Percentiles rank a stretch among this genome's conserved stretches.
Evolutionary conservation across 805 yeast species (phyloP).

Genomic region (Wickerhamiella shivajii): DNA sequence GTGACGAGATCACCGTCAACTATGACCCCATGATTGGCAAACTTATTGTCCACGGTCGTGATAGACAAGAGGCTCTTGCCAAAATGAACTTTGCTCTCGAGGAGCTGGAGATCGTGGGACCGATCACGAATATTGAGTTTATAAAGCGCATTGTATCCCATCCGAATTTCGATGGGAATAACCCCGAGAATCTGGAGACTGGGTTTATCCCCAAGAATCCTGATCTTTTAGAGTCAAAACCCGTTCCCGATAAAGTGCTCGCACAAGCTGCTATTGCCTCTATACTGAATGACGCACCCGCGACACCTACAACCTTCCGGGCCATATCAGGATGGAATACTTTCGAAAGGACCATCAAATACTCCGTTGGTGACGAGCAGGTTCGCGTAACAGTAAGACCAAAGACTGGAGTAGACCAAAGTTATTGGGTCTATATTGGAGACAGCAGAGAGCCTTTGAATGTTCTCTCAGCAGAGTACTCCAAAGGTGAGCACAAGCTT

Average conservation of each 20-base stretch:
- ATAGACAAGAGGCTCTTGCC: constrained; percentile 19
- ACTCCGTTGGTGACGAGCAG: constrained; percentile 5
- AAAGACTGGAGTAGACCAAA: not conserved
- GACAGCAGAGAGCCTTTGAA: not conserved
- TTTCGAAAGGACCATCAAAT: constrained; percentile 11
- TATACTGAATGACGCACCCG: constrained; percentile 9
- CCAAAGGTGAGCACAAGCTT: not conserved
- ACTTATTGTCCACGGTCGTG: constrained; percentile 20
- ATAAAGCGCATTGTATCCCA: constrained; percentile 19
- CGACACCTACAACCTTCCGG: not conserved
- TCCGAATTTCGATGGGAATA: constrained; percentile 19
- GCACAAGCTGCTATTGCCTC: constrained; percentile 22
- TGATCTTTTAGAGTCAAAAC: constrained; percentile 12
- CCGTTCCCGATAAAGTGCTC: constrained; percentile 16
- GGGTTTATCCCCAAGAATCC: constrained; percentile 22
- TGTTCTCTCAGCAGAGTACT: not conserved
- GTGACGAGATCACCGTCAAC: constrained; percentile 20
- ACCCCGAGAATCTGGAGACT: constrained; percentile 21
- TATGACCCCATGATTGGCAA: constrained; percentile 26
- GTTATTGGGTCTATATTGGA: not conserved
- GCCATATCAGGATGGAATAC: constrained; percentile 9
- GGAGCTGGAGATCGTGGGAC: constrained; percentile 23
- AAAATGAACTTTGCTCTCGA: constrained; percentile 20
- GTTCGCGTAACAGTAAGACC: not conserved
- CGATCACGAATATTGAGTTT: constrained; percentile 23